phyloP scores from a whole-genome alignment of 331 rosid species.

The Cydonia oblonga region DNA sequence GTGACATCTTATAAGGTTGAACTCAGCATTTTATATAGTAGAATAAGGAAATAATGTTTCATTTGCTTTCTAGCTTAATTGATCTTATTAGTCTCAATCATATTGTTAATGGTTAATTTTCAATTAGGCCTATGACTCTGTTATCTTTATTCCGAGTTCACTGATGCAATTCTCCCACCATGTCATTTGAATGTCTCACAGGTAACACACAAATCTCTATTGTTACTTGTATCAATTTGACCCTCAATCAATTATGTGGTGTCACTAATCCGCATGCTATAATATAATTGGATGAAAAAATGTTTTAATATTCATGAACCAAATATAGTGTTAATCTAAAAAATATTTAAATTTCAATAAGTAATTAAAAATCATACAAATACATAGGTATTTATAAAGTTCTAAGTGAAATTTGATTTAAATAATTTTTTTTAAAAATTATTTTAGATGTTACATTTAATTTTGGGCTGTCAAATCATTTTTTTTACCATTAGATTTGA shows the following conservation, averaged over 20 bases:
- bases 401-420: too few species aligned
- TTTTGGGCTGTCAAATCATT: too few species aligned
- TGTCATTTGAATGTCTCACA: neutral
- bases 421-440: too few species aligned
- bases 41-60: neutral
- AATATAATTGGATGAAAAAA: too few species aligned
- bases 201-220: neutral
- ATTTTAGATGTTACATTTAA: too few species aligned
- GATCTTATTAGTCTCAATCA: too few species aligned
- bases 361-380: too few species aligned
- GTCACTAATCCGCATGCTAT: neutral
- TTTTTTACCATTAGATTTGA: too few species aligned
- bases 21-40: neutral
- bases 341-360: too few species aligned
- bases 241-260: neutral
- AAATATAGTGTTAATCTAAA: neutral
- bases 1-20: neutral
- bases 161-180: neutral
- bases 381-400: too few species aligned
- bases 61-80: too few species aligned
- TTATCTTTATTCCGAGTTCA: neutral
- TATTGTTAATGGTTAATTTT: neutral
- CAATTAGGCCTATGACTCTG: neutral
- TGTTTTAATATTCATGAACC: too few species aligned
- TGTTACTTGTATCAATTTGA: neutral